Conservation (phyloP, 148 eudicot genomes). For the Rhododendron vialii region DNA sequence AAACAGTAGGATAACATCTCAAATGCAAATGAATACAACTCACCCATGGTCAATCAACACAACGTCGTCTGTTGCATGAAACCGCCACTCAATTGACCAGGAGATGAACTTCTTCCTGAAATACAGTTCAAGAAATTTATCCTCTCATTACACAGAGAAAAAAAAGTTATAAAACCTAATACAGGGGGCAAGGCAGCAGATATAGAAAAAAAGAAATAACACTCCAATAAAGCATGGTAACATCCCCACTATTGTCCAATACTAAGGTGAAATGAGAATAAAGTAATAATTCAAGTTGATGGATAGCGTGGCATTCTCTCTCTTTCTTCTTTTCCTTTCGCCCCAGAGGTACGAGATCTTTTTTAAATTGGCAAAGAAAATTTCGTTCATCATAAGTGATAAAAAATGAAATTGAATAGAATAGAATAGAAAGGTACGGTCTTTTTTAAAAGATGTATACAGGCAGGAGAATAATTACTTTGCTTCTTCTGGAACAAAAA, state of each 20-base stretch:
- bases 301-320: neutral
- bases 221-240: neutral
- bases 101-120: slow-evolving; percentile 65
- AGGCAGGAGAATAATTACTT: neutral
- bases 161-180: neutral
- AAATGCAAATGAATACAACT: slow-evolving; percentile 18
- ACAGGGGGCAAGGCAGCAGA: neutral
- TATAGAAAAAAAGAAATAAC: neutral
- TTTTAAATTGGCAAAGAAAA: neutral
- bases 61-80: slow-evolving; percentile 79
- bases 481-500: neutral
- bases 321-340: neutral
- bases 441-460: neutral
- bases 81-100: slow-evolving; percentile 98
- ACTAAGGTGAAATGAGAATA: neutral
- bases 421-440: neutral
- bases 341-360: neutral
- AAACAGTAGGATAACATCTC: neutral
- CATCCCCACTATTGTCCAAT: neutral
- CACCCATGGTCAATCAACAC: slow-evolving; percentile 80
- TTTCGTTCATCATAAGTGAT: neutral
- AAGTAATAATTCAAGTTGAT: neutral
- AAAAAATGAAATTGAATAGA: neutral
- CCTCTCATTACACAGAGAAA: neutral
- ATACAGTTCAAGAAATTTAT: slow-evolving; percentile 4